Percentiles rank a stretch among this genome's conserved stretches.
Conservation (phyloP, 2,329 filamentous ascomycete genomes). For the Pleochaeta shiraiana region DNA sequence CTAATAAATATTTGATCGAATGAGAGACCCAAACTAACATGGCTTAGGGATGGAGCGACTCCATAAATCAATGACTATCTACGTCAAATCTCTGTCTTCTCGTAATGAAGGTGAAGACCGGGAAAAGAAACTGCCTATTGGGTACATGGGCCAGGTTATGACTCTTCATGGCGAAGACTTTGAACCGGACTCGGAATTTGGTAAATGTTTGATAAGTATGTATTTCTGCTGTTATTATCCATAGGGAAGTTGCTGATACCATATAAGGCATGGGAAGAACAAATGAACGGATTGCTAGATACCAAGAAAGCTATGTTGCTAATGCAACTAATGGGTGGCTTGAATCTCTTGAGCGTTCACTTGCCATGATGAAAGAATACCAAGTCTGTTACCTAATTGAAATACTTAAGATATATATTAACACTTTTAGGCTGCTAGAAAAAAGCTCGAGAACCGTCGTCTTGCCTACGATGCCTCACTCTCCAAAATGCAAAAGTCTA, state of each 20-base stretch:
- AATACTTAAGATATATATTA: conserved; percentile 10
- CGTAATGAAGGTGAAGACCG: conserved; percentile 68
- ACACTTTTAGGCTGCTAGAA: conserved; percentile 44
- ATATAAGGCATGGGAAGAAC: conserved; percentile 57
- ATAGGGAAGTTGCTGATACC: too few relatives aligned
- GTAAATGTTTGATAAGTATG: conserved; percentile 54
- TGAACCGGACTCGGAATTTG: conserved; percentile 74
- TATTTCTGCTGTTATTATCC: conserved; percentile 3
- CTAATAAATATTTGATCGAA: conserved; percentile 15
- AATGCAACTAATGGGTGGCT: conserved; percentile 69
- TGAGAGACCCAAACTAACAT: conserved; percentile 8
- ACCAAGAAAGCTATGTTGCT: conserved; percentile 65
- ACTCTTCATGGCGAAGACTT: conserved; percentile 81
- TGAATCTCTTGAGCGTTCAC: conserved; percentile 70
- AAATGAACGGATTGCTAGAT: conserved; percentile 68
- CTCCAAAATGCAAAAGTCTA: conserved; percentile 78
- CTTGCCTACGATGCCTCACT: conserved; percentile 81
- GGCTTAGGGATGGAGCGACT: conserved; percentile 74
- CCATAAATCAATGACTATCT: conserved; percentile 64
- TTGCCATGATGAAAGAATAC: conserved; percentile 95
- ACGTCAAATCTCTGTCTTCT: conserved; percentile 73
- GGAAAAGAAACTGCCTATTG: conserved; percentile 65
- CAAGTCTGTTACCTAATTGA: conserved; percentile 35
- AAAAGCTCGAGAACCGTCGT: conserved; percentile 80
- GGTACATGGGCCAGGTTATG: conserved; percentile 68